Evolutionary conservation across 805 yeast species (phyloP).

Genomic region (Candida saitoana): DNA sequence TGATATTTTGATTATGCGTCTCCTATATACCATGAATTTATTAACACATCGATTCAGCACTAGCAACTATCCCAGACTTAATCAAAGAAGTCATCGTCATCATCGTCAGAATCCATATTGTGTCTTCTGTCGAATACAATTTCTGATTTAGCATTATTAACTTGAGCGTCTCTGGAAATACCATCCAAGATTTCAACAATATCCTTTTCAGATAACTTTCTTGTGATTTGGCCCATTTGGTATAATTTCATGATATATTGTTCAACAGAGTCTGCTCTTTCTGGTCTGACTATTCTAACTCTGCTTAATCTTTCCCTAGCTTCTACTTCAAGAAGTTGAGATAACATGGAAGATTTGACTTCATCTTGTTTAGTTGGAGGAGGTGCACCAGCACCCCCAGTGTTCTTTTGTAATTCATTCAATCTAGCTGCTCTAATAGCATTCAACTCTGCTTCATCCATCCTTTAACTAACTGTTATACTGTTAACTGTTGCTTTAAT

Average conservation of each 20-base stretch:
- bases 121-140: slow-evolving; percentile 57
- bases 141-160: slow-evolving; percentile 50
- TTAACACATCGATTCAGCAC: too few relatives aligned
- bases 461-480: slow-evolving; percentile 24
- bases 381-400: slow-evolving; percentile 33
- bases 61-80: too few relatives aligned
- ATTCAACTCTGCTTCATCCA: slow-evolving; percentile 85
- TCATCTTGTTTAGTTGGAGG: slow-evolving; percentile 28
- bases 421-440: slow-evolving; percentile 93
- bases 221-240: slow-evolving; percentile 68
- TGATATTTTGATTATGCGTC: too few relatives aligned
- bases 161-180: slow-evolving; percentile 67
- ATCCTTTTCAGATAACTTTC: slow-evolving; percentile 76
- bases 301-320: slow-evolving; percentile 88
- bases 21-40: too few relatives aligned
- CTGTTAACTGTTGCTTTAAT: too few relatives aligned
- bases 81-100: slow-evolving; percentile 18
- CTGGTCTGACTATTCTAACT: slow-evolving; percentile 85
- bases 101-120: slow-evolving; percentile 31
- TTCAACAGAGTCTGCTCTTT: slow-evolving; percentile 85
- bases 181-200: slow-evolving; percentile 81
- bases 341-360: slow-evolving; percentile 40
- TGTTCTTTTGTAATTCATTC: slow-evolving; percentile 68
- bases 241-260: slow-evolving; percentile 69
- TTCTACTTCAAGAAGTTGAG: slow-evolving; percentile 71